Conservation (phyloP, 129 eudicot species). For the Ambrosia trifida region DNA sequence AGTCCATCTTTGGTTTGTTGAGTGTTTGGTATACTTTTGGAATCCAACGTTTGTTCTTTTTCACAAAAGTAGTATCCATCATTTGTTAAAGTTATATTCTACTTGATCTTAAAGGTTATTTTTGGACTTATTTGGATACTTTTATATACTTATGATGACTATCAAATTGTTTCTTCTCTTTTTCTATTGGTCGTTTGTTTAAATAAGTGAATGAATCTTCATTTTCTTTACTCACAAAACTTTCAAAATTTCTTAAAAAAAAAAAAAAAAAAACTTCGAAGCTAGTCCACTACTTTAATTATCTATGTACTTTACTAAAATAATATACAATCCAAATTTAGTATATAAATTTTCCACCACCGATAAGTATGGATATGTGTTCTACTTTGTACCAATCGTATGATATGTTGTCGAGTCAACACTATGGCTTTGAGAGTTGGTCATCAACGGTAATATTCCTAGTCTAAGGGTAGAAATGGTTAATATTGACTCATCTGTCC, state of each 20-base stretch:
- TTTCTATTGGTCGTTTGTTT: not conserved
- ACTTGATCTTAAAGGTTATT: constrained; percentile 16
- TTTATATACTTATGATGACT: constrained; percentile 8
- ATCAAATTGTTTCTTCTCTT: not conserved
- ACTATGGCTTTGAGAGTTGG: no score
- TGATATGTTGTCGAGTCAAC: no score
- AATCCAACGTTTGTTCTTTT: constrained; percentile 26
- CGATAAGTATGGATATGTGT: no score
- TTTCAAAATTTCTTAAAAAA: no score
- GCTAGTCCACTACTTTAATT: not conserved
- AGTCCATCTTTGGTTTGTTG: not conserved
- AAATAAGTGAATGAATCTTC: not conserved
- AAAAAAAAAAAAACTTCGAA: no score
- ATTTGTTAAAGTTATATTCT: constrained; percentile 16
- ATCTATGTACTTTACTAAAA: not conserved
- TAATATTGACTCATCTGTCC: no score
- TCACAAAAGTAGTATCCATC: constrained; percentile 22
- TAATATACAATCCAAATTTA: not conserved
- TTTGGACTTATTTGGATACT: constrained; percentile 26
- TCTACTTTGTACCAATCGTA: no score
- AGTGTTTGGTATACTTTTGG: constrained; percentile 20
- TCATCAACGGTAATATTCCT: no score
- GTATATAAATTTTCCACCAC: not conserved
- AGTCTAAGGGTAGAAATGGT: no score
- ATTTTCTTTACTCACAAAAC: not conserved